Percentiles rank a stretch among this genome's conserved stretches.
phyloP scores from a whole-genome alignment of 148 eudicot genomes.

The Chenopodium berlandieri region DNA sequence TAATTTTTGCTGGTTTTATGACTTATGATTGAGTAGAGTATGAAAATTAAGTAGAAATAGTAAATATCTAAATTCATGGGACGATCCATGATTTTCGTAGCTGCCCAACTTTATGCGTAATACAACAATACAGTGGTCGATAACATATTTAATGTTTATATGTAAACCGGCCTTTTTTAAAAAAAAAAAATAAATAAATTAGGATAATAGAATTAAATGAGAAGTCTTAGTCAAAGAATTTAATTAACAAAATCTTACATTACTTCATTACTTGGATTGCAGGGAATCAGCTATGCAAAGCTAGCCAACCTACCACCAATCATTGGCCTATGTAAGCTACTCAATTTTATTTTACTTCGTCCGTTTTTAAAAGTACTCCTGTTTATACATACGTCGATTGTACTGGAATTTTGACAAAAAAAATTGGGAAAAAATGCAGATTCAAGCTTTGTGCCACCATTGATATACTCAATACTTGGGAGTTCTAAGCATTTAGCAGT shows the following conservation, averaged over 20 bases:
- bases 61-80: too few species aligned
- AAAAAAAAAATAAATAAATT: too few species aligned
- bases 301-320: conserved; percentile 98
- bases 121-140: too few species aligned
- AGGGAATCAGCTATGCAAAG: conserved; percentile 98
- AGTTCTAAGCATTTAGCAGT: conserved; percentile 92
- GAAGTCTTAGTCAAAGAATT: conserved; percentile 15
- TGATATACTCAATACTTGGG: conserved; percentile 78
- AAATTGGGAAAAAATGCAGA: conserved; percentile 35
- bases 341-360: not conserved
- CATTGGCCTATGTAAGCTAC: conserved; percentile 76
- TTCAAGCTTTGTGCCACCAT: conserved; percentile 97
- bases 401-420: too few species aligned
- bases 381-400: too few species aligned
- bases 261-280: conserved; percentile 29
- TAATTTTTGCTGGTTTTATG: not conserved
- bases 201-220: not conserved
- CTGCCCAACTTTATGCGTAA: too few species aligned
- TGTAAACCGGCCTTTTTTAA: accelerated
- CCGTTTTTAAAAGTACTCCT: too few species aligned
- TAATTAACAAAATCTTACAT: conserved; percentile 3
- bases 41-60: too few species aligned
- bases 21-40: too few species aligned
- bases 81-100: too few species aligned
- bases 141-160: too few species aligned